Evolutionary conservation across 176 grass and related monocot species (phyloP).

Genomic region (Echinochloa phyllopogon): DNA sequence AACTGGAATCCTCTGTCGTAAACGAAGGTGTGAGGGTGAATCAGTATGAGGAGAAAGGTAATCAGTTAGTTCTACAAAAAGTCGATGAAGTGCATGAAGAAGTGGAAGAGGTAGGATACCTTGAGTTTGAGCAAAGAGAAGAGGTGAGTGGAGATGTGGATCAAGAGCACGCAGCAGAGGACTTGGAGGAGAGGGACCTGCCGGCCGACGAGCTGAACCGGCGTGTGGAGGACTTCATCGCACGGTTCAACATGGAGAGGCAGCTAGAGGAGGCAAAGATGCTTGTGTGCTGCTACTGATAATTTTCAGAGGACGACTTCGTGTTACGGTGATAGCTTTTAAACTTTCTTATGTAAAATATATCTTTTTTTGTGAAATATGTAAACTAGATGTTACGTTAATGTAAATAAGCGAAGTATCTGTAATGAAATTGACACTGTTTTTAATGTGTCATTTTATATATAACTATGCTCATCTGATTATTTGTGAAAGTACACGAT

Average conservation of each 20-base stretch:
- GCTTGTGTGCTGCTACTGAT: slow-evolving; percentile 38
- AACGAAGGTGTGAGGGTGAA: neutral
- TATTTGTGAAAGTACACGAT: neutral
- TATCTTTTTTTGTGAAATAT: neutral
- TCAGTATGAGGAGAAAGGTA: neutral
- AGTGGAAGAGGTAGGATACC: neutral
- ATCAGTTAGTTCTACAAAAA: neutral
- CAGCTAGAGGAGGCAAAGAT: slow-evolving; percentile 64
- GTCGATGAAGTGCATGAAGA: neutral
- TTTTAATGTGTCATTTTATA: neutral
- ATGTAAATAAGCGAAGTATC: neutral
- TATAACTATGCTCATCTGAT: too few species aligned
- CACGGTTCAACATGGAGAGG: slow-evolving; percentile 83
- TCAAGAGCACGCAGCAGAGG: neutral
- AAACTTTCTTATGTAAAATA: neutral
- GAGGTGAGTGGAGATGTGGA: neutral
- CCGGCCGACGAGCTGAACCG: slow-evolving; percentile 70
- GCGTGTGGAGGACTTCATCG: slow-evolving; percentile 83
- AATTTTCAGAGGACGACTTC: neutral
- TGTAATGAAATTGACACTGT: neutral
- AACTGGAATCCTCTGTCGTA: neutral
- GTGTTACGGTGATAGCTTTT: neutral
- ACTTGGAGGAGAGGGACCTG: slow-evolving; percentile 19
- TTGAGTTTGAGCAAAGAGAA: neutral
- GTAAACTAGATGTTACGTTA: neutral